Percentiles rank a stretch among this genome's conserved stretches.
Evolutionary conservation across 2,329 filamentous ascomycete species (phyloP).

Genomic region (Graphilbum ipis-grandicollis): DNA sequence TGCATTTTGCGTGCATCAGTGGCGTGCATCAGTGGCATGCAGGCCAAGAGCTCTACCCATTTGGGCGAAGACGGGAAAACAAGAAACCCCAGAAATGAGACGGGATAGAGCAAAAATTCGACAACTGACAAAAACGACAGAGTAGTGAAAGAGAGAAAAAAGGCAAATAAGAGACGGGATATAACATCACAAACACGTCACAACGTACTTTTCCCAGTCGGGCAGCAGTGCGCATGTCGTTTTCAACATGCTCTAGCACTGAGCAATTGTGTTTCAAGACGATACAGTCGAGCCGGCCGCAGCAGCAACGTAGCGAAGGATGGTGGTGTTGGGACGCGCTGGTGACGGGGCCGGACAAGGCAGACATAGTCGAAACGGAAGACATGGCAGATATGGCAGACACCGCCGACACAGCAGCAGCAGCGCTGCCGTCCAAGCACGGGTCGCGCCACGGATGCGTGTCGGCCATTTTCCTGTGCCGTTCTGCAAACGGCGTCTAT

Average conservation of each 20-base stretch:
- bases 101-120: background rate
- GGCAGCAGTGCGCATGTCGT: conserved; percentile 73
- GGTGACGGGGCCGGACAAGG: background rate
- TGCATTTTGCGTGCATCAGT: too few relatives aligned
- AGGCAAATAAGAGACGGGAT: background rate
- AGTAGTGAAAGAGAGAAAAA: background rate
- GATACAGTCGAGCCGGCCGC: conserved; percentile 61
- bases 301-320: conserved; percentile 49
- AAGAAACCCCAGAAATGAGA: too few relatives aligned
- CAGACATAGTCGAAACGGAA: too few relatives aligned
- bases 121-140: too few relatives aligned
- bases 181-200: background rate
- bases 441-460: background rate
- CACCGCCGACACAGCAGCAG: too few relatives aligned
- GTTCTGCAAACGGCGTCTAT: too few relatives aligned
- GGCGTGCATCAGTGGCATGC: too few relatives aligned
- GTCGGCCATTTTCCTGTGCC: background rate
- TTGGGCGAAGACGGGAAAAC: too few relatives aligned
- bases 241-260: conserved; percentile 66
- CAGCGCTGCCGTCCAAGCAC: background rate
- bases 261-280: conserved; percentile 67
- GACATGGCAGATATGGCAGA: too few relatives aligned
- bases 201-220: conserved; percentile 73
- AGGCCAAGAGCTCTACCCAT: too few relatives aligned
- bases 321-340: background rate